These are phyloP conservation scores for Spathaspora girioi DNA, from an alignment of 805 yeast genomes.

Conservation along the genomic window DNA sequence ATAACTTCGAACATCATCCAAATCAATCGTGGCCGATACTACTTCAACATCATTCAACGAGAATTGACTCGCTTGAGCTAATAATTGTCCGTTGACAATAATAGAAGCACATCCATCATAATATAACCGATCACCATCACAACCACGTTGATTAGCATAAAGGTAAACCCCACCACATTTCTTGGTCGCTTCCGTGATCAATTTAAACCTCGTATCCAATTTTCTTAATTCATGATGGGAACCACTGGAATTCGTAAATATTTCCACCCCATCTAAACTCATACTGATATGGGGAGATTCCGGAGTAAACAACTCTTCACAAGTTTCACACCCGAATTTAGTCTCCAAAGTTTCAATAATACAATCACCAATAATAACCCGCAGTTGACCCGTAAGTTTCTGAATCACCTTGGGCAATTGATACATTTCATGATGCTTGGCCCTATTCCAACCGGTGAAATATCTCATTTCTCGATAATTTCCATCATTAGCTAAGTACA, in stretches of 20 bases:
- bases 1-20: slow-evolving; percentile 85
- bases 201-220: slow-evolving; percentile 74
- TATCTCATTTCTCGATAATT: slow-evolving; percentile 97
- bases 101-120: slow-evolving; percentile 97
- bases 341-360: slow-evolving; percentile 82
- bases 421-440: slow-evolving; percentile 69
- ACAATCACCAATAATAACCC: slow-evolving; percentile 87
- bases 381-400: slow-evolving; percentile 58
- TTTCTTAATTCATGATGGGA: slow-evolving; percentile 97
- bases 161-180: slow-evolving; percentile 96
- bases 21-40: slow-evolving; percentile 87
- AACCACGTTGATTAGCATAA: slow-evolving; percentile 93
- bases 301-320: slow-evolving; percentile 97
- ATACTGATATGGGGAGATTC: slow-evolving; percentile 89
- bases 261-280: slow-evolving; percentile 96
- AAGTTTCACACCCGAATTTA: slow-evolving; percentile 93
- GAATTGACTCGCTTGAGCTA: slow-evolving; percentile 93
- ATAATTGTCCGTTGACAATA: slow-evolving; percentile 84
- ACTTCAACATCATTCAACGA: slow-evolving; percentile 91
- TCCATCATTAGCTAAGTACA: slow-evolving; percentile 95
- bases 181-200: slow-evolving; percentile 88
- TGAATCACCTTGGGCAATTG: slow-evolving; percentile 69
- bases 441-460: slow-evolving; percentile 90
- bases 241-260: slow-evolving; percentile 92
- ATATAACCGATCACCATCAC: slow-evolving; percentile 96